Conservation (phyloP, 1,284 basidiomycete genomes). For the Irpex sp. region DNA sequence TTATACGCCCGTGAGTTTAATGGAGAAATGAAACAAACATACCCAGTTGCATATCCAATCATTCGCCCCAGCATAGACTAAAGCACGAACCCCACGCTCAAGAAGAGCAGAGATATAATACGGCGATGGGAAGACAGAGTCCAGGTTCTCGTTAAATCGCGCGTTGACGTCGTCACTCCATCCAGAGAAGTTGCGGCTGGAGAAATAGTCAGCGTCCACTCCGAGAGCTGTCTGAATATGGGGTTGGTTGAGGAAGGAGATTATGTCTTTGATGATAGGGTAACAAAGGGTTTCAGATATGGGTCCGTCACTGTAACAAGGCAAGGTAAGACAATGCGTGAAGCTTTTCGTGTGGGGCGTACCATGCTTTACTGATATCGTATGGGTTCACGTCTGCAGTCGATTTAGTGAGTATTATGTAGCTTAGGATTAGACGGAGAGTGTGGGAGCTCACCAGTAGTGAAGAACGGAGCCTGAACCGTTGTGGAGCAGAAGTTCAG, state of each 20-base stretch:
- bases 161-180: conserved; percentile 40
- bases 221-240: conserved; percentile 54
- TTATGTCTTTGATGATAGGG: conserved; percentile 32
- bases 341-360: not conserved
- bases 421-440: not conserved
- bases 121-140: conserved; percentile 40
- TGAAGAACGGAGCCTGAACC: conserved; percentile 15
- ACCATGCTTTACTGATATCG: conserved; percentile 26
- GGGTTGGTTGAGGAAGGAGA: conserved; percentile 51
- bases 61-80: conserved; percentile 72
- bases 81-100: conserved; percentile 68
- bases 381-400: conserved; percentile 22
- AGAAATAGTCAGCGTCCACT: conserved; percentile 41
- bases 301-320: not conserved
- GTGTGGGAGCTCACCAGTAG: not conserved
- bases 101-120: conserved; percentile 68
- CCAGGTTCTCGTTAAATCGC: conserved; percentile 38
- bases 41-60: conserved; percentile 80
- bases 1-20: not conserved
- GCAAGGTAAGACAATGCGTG: not conserved
- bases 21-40: not conserved
- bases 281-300: conserved; percentile 24
- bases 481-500: conserved; percentile 31
- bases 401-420: not conserved
- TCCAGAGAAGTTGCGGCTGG: conserved; percentile 41